Base-by-base conservation (phyloP, 768 basidiomycete genomes). In the Tubosaeta sp. region DNA sequence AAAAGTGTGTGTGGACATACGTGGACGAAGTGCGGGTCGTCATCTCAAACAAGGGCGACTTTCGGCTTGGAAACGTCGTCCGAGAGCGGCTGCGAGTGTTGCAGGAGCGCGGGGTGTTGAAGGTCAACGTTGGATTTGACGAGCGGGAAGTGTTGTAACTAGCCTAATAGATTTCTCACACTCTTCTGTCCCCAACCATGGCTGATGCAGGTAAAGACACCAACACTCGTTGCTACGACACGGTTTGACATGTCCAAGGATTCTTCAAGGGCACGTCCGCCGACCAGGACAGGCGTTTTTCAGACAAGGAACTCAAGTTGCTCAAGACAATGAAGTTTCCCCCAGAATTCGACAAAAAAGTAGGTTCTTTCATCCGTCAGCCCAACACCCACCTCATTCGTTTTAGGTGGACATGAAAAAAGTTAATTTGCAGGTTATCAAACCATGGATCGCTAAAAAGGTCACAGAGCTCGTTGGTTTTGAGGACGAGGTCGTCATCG, bases 401-500 rank as follows among this genome's bases (percentile, higher is more conserved):
- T 8, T 19, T 16, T 38, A 90, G 90, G 93, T 96, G 40, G 94
- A 97, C 67, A 87, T 94, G 81, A 82, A 90, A 31, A 94, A 97
- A 77, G 93, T 98, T 54, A 96, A 97, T 68, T 61, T 97, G 54
- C 75, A 80, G 16, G 93, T 98, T 59, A 89, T 99, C 64, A 78
- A 90, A 52, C 91, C 93, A 3, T 99, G 96, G 96, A 85, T 97
- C 53, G 88, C 90, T 13, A 93, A 92, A 76, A 89, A 90, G 69
- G 86, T 96, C 50, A 80, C 87, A 3, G 90, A 94, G 51, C 78
- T 96, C 19, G 82, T 94, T 38, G 92, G 94, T 2, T 83, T 98
- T 32, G 96, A 99, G 62, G 96, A 99, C 69, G 96, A 99, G 66
- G 86, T 99, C 38, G 86, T 98, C 36, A 84, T 97, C 25, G 95